Evolutionary conservation across 23 red algal genomes (phyloP), one percentile per base, ranked within the genome.

Genomic region (Gracilaria domingensis): DNA sequence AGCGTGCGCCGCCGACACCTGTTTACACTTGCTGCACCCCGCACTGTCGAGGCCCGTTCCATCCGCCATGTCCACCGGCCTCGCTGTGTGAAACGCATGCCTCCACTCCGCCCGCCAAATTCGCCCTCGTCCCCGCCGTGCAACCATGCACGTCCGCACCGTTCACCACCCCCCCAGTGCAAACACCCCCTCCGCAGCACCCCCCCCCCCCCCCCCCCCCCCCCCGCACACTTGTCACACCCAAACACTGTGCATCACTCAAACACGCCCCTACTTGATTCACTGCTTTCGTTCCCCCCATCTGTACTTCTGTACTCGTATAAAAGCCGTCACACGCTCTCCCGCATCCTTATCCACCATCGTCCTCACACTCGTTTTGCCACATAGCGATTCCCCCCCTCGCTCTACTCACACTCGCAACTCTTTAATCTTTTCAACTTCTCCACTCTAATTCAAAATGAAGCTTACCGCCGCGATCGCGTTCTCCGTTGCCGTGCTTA

Each of bases 401-500:
- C 30, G 16, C 64, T 69, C 33, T 1, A 69, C 64, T 69, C 32
- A 18, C 30, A 36, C 30, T 38, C 24, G 1, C 51, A 55, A 55
- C 51, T 55, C 17, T 55, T 55, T 55, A 20, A 2, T 55, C 51
- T n/a, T n/a, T n/a, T 55, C 51, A 55, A 55, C 51, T 55, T 55
- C 1, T 20, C 51, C 2, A 18, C 11, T 62, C 23, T 30, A 51
- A 49, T 51, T 23, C 72, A 25, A 3, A 77, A 77, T 77, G 72
- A 77, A 77, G 72, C 72, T 77, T 34, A 77, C 72, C 72, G 72
- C 45, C 72, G 72, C 72, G 45, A 77, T 77, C 72, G 72, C 72
- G 8, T 42, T 77, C 20, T 77, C 72, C 14, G 34, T 77, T 17
- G 72, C 72, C 72, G 24, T 77, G 72, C 40, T 51, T 18, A 21